phyloP scores from a whole-genome alignment of 1,139 yeast species.

The Debaryomycetaceae sp. region DNA sequence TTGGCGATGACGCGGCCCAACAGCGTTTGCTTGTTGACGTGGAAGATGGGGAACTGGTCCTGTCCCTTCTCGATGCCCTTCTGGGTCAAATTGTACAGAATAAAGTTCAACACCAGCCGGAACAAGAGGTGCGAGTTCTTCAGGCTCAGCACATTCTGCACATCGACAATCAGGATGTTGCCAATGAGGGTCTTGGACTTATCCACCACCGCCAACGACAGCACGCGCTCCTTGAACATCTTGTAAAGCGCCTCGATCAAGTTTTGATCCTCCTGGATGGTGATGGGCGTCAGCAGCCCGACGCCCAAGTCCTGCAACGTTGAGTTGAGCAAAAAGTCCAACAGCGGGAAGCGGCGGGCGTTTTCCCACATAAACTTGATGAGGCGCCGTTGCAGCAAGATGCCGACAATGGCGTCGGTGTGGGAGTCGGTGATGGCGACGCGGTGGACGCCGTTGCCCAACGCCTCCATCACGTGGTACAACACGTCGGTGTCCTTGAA shows the following conservation, averaged over 20 bases:
- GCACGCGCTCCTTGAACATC: conserved; percentile 81
- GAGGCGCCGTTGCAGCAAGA: conserved; percentile 83
- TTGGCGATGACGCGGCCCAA: conserved; percentile 90
- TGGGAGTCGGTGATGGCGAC: conserved; percentile 68
- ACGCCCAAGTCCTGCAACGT: conserved; percentile 64
- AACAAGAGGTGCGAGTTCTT: conserved; percentile 78
- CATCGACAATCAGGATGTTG: conserved; percentile 92
- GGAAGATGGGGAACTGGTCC: conserved; percentile 95
- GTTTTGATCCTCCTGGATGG: conserved; percentile 80
- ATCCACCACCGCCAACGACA: conserved; percentile 94
- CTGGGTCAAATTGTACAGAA: conserved; percentile 77
- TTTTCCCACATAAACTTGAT: conserved; percentile 86
- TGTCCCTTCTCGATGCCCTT: conserved; percentile 93
- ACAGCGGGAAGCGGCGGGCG: conserved; percentile 75
- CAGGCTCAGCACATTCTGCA: conserved; percentile 77
- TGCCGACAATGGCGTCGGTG: conserved; percentile 56
- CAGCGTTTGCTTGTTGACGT: conserved; percentile 74
- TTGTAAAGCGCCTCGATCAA: conserved; percentile 80
- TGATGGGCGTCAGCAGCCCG: conserved; percentile 67
- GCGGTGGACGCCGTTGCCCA: conserved; percentile 91
- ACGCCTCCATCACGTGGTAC: conserved; percentile 70
- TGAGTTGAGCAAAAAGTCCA: conserved; percentile 69
- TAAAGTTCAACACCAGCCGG: conserved; percentile 80
- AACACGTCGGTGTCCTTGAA: conserved; percentile 66
- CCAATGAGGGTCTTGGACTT: conserved; percentile 71